phyloP scores from a whole-genome alignment of 2,329 filamentous ascomycete genomes.

The Penicillium vulpinum region DNA sequence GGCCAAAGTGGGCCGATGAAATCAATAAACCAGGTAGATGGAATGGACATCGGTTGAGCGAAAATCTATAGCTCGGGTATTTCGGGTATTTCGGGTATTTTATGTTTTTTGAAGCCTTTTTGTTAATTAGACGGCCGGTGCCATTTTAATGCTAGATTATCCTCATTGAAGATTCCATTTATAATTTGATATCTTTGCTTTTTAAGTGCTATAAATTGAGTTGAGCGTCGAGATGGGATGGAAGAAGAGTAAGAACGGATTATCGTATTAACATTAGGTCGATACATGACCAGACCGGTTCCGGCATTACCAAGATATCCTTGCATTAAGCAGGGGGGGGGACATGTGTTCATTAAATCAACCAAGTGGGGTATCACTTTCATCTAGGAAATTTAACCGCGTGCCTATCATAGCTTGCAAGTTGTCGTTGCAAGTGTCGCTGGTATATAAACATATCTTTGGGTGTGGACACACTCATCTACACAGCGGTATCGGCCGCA shows the following conservation, averaged over 20 bases:
- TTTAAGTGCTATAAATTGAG: no score
- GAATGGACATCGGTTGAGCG: conserved; percentile 10
- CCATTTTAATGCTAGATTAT: not conserved
- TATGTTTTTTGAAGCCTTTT: not conserved
- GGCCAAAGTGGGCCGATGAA: not conserved
- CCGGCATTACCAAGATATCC: not conserved
- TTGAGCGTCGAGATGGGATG: not conserved
- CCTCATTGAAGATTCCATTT: not conserved
- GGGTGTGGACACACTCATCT: not conserved
- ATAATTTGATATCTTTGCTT: not conserved
- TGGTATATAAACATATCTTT: not conserved
- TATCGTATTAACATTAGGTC: conserved; percentile 6
- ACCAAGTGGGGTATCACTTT: conserved; percentile 4
- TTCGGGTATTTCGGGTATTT: not conserved
- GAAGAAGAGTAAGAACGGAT: not conserved
- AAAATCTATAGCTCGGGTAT: not conserved
- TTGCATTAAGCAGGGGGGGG: not conserved
- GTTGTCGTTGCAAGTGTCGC: not conserved
- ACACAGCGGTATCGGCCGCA: not conserved
- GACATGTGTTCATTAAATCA: conserved; percentile 5
- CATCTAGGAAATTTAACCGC: not conserved
- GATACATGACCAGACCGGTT: not conserved
- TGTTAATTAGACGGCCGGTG: not conserved
- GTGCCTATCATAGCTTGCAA: not conserved
- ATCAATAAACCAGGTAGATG: not conserved